A percentile compares a stretch with the other conserved stretches of the same genome.
phyloP scores from a whole-genome alignment of 208 protist genomes.

The Acanthamoeba healyi region DNA sequence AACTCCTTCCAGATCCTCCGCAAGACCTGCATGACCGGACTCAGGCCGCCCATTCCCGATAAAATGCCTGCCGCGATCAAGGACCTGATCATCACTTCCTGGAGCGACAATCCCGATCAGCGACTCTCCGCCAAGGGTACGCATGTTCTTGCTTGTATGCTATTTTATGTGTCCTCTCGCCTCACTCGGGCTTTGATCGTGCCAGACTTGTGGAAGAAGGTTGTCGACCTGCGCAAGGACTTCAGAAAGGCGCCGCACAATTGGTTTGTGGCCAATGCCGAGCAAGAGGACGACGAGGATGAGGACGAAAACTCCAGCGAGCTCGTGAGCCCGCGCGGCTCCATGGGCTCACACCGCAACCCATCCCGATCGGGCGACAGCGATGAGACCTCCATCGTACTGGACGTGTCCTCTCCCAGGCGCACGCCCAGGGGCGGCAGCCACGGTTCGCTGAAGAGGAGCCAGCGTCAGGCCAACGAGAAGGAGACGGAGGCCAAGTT shows the following conservation, averaged over 20 bases:
- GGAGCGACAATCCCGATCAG: constrained; percentile 37
- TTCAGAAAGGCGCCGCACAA: constrained; percentile 23
- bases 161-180: too few species aligned
- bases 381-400: constrained; percentile 23
- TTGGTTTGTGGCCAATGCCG: constrained; percentile 35
- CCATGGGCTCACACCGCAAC: constrained; percentile 38
- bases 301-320: constrained; percentile 56
- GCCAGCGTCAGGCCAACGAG: neutral
- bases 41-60: constrained; percentile 31
- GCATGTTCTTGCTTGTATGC: neutral
- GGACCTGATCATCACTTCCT: constrained; percentile 29
- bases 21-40: constrained; percentile 60
- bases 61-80: constrained; percentile 47
- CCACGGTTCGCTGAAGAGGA: constrained; percentile 28
- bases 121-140: constrained; percentile 62
- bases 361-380: neutral
- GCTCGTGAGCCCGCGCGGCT: constrained; percentile 31
- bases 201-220: constrained; percentile 49
- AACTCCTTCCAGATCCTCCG: constrained; percentile 72
- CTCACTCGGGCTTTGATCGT: neutral
- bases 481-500: constrained; percentile 56
- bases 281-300: constrained; percentile 9
- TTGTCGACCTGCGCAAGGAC: constrained; percentile 38
- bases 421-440: neutral
- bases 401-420: constrained; percentile 20